phyloP scores from a whole-genome alignment of 202 grass and related monocot genomes.

The Carex arenaria region DNA sequence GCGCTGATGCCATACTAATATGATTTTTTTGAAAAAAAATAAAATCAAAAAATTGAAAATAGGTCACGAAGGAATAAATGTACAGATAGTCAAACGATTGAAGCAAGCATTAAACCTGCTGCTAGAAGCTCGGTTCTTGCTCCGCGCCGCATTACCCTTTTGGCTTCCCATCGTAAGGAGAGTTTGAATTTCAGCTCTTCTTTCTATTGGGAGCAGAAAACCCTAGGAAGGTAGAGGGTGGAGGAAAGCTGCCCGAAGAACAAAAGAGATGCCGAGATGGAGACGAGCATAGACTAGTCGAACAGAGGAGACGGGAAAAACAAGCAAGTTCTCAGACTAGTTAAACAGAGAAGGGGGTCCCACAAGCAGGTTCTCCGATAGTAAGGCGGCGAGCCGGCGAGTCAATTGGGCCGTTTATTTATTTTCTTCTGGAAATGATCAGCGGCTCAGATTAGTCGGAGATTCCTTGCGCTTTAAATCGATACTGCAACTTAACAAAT shows the following conservation, averaged over 20 bases:
- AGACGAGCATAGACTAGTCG: background rate
- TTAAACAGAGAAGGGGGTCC: background rate
- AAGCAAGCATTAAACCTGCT: constrained; percentile 35
- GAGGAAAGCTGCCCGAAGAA: background rate
- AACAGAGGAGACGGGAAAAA: background rate
- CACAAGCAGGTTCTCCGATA: background rate
- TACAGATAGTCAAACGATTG: background rate
- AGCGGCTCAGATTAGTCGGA: no score
- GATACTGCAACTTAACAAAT: no score
- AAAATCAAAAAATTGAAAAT: background rate
- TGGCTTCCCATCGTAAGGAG: constrained; percentile 50
- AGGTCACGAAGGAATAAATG: background rate
- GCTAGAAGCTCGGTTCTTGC: constrained; percentile 59
- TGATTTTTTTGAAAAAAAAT: background rate
- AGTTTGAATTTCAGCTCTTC: background rate
- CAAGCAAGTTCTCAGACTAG: no score
- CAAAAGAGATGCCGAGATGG: background rate
- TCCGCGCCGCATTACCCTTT: constrained; percentile 49
- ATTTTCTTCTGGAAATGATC: background rate
- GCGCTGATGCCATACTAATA: constrained; percentile 48
- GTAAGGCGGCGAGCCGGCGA: background rate
- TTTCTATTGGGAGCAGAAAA: constrained; percentile 2
- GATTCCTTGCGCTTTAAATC: no score
- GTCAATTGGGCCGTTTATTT: background rate
- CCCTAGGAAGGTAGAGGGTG: background rate